Evolutionary conservation across 2,329 filamentous ascomycete genomes (phyloP).

Genomic region (Pyricularia grisea): DNA sequence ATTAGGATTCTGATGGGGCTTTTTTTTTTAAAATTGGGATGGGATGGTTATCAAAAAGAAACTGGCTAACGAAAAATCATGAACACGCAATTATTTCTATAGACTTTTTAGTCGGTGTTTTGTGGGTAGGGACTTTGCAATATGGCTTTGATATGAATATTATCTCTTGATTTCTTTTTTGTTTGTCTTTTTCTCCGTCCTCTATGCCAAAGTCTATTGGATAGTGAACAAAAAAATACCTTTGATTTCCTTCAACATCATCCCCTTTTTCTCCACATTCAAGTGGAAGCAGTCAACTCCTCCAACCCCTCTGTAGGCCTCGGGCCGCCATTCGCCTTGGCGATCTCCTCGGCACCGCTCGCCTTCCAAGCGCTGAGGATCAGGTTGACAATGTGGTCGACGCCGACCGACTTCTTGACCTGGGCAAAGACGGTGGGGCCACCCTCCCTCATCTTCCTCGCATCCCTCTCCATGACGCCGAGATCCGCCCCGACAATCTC

Average conservation of each 20-base stretch:
- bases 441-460: slow-evolving; percentile 88
- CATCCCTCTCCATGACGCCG: slow-evolving; percentile 88
- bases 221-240: neutral
- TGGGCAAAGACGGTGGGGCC: slow-evolving; percentile 94
- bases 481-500: slow-evolving; percentile 79
- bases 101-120: neutral
- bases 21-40: neutral
- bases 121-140: neutral
- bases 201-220: neutral
- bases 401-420: slow-evolving; percentile 84
- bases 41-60: neutral
- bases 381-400: slow-evolving; percentile 79
- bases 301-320: slow-evolving; percentile 47
- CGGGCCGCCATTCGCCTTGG: slow-evolving; percentile 45
- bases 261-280: slow-evolving; percentile 10
- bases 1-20: neutral
- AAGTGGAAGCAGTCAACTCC: slow-evolving; percentile 19
- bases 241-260: slow-evolving; percentile 5
- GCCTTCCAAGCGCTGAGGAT: slow-evolving; percentile 89
- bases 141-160: neutral
- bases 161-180: neutral
- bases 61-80: neutral
- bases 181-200: neutral
- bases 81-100: neutral
- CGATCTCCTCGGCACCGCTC: slow-evolving; percentile 64